Percentiles rank a stretch among this genome's conserved stretches.
Conservation (phyloP, 73 alveolate species). For the Tetrahymena thermophila region DNA sequence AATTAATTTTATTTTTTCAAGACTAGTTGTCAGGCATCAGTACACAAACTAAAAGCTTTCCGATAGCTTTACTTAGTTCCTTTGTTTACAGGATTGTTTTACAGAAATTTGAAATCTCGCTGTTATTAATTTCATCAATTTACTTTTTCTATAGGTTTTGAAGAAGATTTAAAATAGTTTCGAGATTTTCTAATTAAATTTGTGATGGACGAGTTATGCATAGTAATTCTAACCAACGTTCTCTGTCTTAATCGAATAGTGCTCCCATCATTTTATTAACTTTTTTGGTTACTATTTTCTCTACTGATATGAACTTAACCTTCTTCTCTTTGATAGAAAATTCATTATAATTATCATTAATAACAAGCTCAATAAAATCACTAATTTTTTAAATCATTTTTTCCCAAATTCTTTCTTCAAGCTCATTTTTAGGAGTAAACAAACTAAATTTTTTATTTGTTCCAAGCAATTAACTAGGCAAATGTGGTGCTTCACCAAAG, state of each 20-base stretch:
- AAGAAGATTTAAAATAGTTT: not conserved
- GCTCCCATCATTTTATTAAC: not conserved
- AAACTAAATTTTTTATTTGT: not conserved
- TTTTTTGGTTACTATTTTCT: not conserved
- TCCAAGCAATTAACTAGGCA: not conserved
- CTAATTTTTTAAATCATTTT: not conserved
- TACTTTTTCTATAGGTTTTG: not conserved
- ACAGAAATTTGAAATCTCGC: not conserved
- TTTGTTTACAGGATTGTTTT: not conserved
- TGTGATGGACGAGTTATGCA: not conserved
- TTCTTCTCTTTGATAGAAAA: not conserved
- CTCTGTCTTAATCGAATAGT: not conserved
- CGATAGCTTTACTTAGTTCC: not conserved
- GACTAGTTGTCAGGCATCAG: not conserved
- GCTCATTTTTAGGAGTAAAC: not conserved
- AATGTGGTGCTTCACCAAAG: not conserved
- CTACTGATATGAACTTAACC: not conserved
- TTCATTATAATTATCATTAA: not conserved
- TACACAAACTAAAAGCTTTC: not conserved
- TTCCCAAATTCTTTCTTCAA: not conserved
- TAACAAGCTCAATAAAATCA: not conserved
- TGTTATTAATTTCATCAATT: not conserved
- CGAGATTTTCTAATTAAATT: not conserved
- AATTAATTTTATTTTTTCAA: not conserved
- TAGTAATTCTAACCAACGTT: not conserved